phyloP scores from a whole-genome alignment of 2,329 filamentous ascomycete genomes.

The Geosmithia morbida region DNA sequence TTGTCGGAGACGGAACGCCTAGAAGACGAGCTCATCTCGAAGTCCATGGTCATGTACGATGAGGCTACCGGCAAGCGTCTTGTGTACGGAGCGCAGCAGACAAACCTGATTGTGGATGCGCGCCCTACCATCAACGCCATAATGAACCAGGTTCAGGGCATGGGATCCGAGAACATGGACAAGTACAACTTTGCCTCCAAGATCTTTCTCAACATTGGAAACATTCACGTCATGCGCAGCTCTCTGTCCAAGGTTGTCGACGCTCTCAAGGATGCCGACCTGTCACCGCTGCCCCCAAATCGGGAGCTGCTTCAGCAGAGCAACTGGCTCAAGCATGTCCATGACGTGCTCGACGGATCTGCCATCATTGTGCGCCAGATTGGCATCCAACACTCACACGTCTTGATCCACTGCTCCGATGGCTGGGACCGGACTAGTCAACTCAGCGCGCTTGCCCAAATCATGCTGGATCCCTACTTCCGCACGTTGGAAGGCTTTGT shows the following conservation, averaged over 20 bases:
- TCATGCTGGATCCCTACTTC: conserved; percentile 93
- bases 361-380: conserved; percentile 75
- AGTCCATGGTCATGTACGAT: conserved; percentile 28
- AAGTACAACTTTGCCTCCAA: conserved; percentile 89
- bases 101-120: conserved; percentile 91
- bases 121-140: conserved; percentile 87
- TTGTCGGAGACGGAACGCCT: conserved; percentile 47
- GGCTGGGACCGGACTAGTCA: conserved; percentile 97
- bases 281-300: conserved; percentile 70
- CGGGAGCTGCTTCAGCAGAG: conserved; percentile 70
- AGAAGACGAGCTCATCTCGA: conserved; percentile 51
- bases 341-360: conserved; percentile 69
- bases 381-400: conserved; percentile 85
- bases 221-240: conserved; percentile 95
- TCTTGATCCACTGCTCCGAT: conserved; percentile 94
- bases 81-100: conserved; percentile 84
- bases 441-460: conserved; percentile 76
- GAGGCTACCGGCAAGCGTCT: conserved; percentile 46
- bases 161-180: conserved; percentile 95
- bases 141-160: conserved; percentile 84
- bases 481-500: conserved; percentile 91
- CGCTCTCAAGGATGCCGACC: conserved; percentile 81
- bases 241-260: conserved; percentile 81
- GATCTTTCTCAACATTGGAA: conserved; percentile 88
- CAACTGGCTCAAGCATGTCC: conserved; percentile 83